Evolutionary conservation across 768 basidiomycete genomes (phyloP), one percentile per base, ranked within the genome.

Genomic region (Boletus subparvulus): DNA sequence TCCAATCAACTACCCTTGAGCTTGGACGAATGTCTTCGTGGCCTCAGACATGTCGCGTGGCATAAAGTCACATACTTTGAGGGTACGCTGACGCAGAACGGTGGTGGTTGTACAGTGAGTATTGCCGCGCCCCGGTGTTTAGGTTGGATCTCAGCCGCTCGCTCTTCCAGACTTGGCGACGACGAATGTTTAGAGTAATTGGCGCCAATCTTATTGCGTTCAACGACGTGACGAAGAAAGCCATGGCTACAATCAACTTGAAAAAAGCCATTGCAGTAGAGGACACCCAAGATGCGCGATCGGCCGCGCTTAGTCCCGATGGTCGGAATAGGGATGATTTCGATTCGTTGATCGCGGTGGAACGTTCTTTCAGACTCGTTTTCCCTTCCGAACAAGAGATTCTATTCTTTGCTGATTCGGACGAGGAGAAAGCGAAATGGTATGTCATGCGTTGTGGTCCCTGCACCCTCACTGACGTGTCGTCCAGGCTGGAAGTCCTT

Each of bases 1-100:
- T 80, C 83, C 19, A 84, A 87, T 43, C 82, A 92, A 58, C 77
- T 98, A 19, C 95, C 96, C 14, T 89, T 94, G 21, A 21, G 21
- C 21, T 21, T 21, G 21, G 21, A 21, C 21, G 21, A 21, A 21
- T 21, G 21, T 21, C 21, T 21, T 21, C 21, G 21, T 21, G 21
- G 21, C 21, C 76, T 98, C 61, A 78, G 92, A 56, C 89, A 95
- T 65, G 86, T 93, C 54, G 87, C 88, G 37, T 97, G 94, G 94
- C 94, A 96, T 67, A 94, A 95, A 75, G 83, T 88, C 61, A 92
- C 93, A 21, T 95, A 96, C 73, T 92, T 91, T 73, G 90, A 97
- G 72, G 94, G 96, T 28, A 87, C 85, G 0, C 73, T 98, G 61
- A 98, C 96, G 14, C 96, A 98, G 76, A 84, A 80, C 60, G 96